Conservation (phyloP, 768 basidiomycete genomes). For the Panellus pusillus region DNA sequence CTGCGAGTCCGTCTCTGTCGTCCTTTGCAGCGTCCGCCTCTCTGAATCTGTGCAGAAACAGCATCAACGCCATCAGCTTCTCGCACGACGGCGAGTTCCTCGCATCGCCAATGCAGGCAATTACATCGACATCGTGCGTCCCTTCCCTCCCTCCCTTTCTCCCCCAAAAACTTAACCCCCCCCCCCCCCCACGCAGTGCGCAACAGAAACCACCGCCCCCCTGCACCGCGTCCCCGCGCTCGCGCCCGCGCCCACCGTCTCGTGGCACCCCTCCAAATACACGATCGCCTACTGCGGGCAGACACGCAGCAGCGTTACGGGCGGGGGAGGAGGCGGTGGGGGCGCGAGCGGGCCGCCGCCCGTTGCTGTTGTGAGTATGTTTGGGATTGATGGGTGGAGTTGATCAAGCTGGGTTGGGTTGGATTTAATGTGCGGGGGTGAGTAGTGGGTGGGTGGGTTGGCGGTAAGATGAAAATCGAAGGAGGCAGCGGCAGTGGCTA, state of each 20-base stretch:
- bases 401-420: no score
- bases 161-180: background rate
- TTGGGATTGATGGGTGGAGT: conserved; percentile 41
- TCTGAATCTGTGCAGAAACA: conserved; percentile 46
- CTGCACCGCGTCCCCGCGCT: conserved; percentile 76
- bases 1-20: conserved; percentile 64
- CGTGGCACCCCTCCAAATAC: conserved; percentile 82
- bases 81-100: conserved; percentile 83
- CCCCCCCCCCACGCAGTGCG: conserved; percentile 50
- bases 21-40: background rate
- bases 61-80: conserved; percentile 74
- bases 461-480: no score
- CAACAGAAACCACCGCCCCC: conserved; percentile 73
- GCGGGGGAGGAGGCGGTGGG: no score
- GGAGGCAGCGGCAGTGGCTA: no score
- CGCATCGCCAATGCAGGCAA: conserved; percentile 67
- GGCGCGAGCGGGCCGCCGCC: conserved; percentile 64
- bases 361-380: conserved; percentile 69
- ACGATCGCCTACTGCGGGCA: conserved; percentile 84
- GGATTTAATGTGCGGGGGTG: no score
- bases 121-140: conserved; percentile 78
- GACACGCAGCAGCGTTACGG: no score
- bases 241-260: conserved; percentile 70
- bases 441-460: no score
- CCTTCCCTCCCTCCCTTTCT: background rate